Conservation (phyloP, 2,329 filamentous ascomycete species). For the Stemphylium lycopersici region DNA sequence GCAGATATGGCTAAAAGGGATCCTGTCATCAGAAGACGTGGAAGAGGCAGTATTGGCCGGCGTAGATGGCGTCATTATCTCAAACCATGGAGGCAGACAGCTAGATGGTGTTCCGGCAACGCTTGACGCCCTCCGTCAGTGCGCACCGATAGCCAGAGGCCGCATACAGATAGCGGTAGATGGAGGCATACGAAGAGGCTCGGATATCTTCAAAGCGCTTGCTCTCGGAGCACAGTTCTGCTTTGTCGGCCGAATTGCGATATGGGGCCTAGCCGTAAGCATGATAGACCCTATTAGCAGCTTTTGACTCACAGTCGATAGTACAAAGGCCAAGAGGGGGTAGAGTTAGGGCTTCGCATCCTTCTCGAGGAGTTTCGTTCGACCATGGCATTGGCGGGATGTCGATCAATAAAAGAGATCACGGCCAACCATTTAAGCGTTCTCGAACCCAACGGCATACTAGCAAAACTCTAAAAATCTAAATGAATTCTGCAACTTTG, state of each 20-base stretch:
- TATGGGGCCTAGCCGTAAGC: slow-evolving; percentile 58
- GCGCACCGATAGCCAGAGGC: slow-evolving; percentile 48
- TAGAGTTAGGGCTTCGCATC: slow-evolving; percentile 54
- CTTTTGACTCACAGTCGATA: slow-evolving; percentile 1
- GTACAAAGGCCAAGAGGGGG: slow-evolving; percentile 48
- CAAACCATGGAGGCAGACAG: slow-evolving; percentile 65
- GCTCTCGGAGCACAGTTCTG: slow-evolving; percentile 59
- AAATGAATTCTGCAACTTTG: neutral
- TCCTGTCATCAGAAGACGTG: slow-evolving; percentile 40
- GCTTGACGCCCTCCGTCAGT: slow-evolving; percentile 56
- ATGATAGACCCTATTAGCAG: too few species aligned
- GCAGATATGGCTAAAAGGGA: slow-evolving; percentile 57
- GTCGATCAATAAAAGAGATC: slow-evolving; percentile 14
- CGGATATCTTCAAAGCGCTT: slow-evolving; percentile 64
- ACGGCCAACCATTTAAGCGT: slow-evolving; percentile 17
- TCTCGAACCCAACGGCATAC: slow-evolving; percentile 10
- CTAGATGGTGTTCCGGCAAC: slow-evolving; percentile 62
- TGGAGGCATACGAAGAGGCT: slow-evolving; percentile 61
- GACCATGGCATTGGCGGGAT: slow-evolving; percentile 38
- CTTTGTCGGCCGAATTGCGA: slow-evolving; percentile 56
- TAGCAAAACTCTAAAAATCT: neutral
- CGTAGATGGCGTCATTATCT: slow-evolving; percentile 55
- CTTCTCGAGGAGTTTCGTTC: slow-evolving; percentile 38
- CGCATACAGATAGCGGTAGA: slow-evolving; percentile 68
- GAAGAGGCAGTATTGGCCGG: slow-evolving; percentile 52